Base-by-base conservation (phyloP, 2,329 filamentous ascomycete genomes). In the Fusarium zealandicum region DNA sequence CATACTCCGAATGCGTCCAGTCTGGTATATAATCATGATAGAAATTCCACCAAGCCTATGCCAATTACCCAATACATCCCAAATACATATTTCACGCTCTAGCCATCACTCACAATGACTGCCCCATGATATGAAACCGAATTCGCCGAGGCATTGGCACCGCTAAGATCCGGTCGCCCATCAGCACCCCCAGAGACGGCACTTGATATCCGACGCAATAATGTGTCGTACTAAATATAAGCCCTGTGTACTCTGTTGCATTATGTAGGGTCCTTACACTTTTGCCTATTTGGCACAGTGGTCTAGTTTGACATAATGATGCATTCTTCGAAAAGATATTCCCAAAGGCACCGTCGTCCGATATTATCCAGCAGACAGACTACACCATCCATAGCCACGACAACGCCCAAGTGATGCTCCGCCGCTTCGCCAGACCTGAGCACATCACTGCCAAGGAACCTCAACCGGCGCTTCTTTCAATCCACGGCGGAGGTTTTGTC, bases 401-500 rank as follows among this genome's bases (percentile, higher is more conserved):
- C 30, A 49, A 51, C 3, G 31, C 14, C 3, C 20, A 53, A 13
- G 36, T 66, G 17, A 40, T 59, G 39, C 37, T 66, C 16, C 57
- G 57, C 9, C 54, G 50, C 8, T 65, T 53, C 41, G 54, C 50
- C 2, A 57, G 44, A 8, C 43, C 43, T 5, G 50, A 42, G 10
- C 44, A 57, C 18, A 39, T 61, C 6, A 36, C 30, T 0, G 38
- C 36, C 2, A 20, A 55, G 22, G 45, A 55, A 16, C 57, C 60
- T 5, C 51, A 51, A n/a, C 63, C 63, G 1, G 47, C 51, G 0
- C 30, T 64, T n/a, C 44, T 65, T 4, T 31, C 27, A 3, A 31
- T 66, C 2, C 58, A 66, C 4, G 63, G 64, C 22, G 64, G 63
- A 6, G 64, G 59, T 4, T 47, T 53, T 6, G 27, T 66, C 25